Conservation (phyloP, 371 early-diverging fungal genomes). For the Sporodiniella umbellata region DNA sequence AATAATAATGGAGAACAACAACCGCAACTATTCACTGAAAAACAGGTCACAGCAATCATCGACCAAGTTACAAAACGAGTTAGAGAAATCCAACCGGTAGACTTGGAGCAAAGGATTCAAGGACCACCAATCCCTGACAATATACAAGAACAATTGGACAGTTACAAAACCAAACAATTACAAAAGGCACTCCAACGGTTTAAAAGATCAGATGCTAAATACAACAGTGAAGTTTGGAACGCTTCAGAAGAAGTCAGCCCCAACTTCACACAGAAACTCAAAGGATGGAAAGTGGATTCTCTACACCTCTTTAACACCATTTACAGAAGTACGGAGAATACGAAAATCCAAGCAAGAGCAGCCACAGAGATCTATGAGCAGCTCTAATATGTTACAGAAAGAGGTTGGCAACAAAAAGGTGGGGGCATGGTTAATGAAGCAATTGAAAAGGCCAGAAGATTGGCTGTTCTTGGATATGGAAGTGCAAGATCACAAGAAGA, state of each 20-base stretch:
- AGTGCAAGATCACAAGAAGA: constrained; percentile 3
- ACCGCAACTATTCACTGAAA: neutral
- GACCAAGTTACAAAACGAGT: neutral
- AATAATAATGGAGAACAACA: neutral
- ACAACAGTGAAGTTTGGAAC: constrained; percentile 2
- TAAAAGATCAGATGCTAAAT: neutral
- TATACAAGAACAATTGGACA: constrained; percentile 2
- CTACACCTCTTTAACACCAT: constrained; percentile 5
- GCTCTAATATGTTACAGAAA: neutral
- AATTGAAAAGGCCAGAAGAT: neutral
- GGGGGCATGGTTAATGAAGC: neutral
- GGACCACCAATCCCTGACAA: neutral
- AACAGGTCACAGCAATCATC: neutral
- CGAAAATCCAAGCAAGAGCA: constrained; percentile 4
- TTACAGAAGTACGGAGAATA: constrained; percentile 4
- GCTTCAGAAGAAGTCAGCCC: constrained; percentile 2
- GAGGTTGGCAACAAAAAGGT: neutral
- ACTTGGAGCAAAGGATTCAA: neutral
- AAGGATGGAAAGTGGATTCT: constrained; percentile 3
- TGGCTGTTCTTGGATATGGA: constrained; percentile 9
- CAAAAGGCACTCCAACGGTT: neutral
- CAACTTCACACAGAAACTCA: neutral
- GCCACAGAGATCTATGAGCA: constrained; percentile 8
- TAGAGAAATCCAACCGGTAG: neutral
- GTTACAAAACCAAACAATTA: neutral